phyloP scores from a whole-genome alignment of 495 filamentous ascomycete genomes.

The Podospora australis region DNA sequence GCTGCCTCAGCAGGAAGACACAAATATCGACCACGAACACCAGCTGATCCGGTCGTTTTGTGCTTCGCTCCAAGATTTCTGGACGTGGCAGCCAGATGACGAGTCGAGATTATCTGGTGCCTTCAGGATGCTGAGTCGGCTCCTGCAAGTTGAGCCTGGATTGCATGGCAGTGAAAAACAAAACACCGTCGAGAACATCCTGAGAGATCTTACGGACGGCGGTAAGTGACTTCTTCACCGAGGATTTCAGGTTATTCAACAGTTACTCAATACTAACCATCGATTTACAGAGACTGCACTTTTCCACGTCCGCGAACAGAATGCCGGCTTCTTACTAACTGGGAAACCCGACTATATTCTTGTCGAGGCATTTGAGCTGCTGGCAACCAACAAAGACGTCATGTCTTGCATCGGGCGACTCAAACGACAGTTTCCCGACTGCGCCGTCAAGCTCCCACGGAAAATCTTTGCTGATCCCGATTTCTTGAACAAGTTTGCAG shows the following conservation, averaged over 20 bases:
- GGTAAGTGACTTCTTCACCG: too few relatives aligned
- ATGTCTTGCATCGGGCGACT: slow-evolving; percentile 46
- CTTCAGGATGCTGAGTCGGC: slow-evolving; percentile 8
- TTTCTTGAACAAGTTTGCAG: slow-evolving; percentile 35
- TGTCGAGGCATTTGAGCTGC: slow-evolving; percentile 53
- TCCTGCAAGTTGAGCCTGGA: too few relatives aligned
- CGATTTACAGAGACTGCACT: slow-evolving; percentile 3
- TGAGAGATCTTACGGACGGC: slow-evolving; percentile 8
- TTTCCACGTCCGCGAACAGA: slow-evolving; percentile 49
- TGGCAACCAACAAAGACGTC: slow-evolving; percentile 42
- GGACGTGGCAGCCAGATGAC: neutral
- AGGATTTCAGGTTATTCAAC: neutral
- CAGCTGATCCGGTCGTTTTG: slow-evolving; percentile 12
- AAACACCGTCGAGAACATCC: neutral
- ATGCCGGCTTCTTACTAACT: slow-evolving; percentile 51
- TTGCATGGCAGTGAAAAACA: too few relatives aligned
- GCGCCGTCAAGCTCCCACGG: slow-evolving; percentile 32
- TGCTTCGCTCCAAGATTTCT: slow-evolving; percentile 12
- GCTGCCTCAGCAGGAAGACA: slow-evolving; percentile 45
- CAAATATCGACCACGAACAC: slow-evolving; percentile 6
- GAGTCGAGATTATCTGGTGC: too few relatives aligned
- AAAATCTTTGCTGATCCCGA: slow-evolving; percentile 25
- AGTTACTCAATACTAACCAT: slow-evolving; percentile 4
- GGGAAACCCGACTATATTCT: slow-evolving; percentile 23
- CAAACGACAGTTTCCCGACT: slow-evolving; percentile 49